phyloP scores from a whole-genome alignment of 305 asterid genomes.

The Rubia tinctorum region DNA sequence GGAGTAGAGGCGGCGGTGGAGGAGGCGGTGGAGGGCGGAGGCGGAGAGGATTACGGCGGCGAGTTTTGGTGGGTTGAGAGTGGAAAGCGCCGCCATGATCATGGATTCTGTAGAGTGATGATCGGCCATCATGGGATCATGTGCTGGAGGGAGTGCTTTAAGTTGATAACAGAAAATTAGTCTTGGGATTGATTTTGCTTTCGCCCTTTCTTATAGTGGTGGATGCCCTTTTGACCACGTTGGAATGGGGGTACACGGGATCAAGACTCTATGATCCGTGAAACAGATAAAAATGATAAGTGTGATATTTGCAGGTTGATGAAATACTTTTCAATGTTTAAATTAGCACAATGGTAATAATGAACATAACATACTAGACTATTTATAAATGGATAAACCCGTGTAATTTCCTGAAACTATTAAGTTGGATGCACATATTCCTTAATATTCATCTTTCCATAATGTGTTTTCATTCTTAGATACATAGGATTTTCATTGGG shows the following conservation, averaged over 20 bases:
- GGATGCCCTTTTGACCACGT: conserved; percentile 9
- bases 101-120: conserved; percentile 38
- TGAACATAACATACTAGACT: too few relatives aligned
- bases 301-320: too few relatives aligned
- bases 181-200: conserved; percentile 18
- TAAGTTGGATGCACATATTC: too few relatives aligned
- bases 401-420: too few relatives aligned
- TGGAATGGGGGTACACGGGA: not conserved
- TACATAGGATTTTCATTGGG: too few relatives aligned
- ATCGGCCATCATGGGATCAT: conserved; percentile 37
- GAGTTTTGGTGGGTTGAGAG: conserved; percentile 50
- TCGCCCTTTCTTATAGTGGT: conserved; percentile 19
- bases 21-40: conserved; percentile 63
- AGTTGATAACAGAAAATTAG: conserved; percentile 2
- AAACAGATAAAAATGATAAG: too few relatives aligned
- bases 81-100: conserved; percentile 62
- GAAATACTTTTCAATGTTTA: too few relatives aligned
- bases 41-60: conserved; percentile 51
- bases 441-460: too few relatives aligned
- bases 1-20: conserved; percentile 58
- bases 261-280: too few relatives aligned
- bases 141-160: conserved; percentile 17
- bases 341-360: too few relatives aligned
- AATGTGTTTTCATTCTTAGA: too few relatives aligned
- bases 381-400: too few relatives aligned